These are phyloP conservation scores for Gymnopilus dilepis DNA, from an alignment of 768 basidiomycete species.

Conservation along the genomic window DNA sequence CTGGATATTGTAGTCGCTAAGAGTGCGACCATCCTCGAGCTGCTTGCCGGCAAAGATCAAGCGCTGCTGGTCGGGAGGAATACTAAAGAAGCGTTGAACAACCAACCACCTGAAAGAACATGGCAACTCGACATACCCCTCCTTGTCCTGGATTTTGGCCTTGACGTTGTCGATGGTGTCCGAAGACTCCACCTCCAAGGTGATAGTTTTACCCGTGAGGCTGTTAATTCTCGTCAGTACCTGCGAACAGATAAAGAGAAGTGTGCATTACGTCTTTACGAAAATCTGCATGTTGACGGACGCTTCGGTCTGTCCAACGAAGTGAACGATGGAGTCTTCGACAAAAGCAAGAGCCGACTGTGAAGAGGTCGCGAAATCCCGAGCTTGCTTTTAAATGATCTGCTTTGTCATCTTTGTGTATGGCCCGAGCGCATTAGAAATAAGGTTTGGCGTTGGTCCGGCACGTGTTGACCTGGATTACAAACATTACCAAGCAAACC, in stretches of 20 bases:
- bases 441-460: constrained; percentile 35
- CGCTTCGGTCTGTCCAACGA: constrained; percentile 91
- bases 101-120: constrained; percentile 14
- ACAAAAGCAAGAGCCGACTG: constrained; percentile 73
- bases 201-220: constrained; percentile 99
- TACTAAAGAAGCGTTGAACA: constrained; percentile 48
- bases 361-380: constrained; percentile 17
- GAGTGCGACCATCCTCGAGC: constrained; percentile 97
- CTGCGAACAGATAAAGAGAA: neutral
- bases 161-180: constrained; percentile 99
- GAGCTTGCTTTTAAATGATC: constrained; percentile 29
- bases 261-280: constrained; percentile 85
- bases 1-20: constrained; percentile 97
- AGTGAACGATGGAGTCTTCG: constrained; percentile 90
- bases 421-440: constrained; percentile 44
- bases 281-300: constrained; percentile 94
- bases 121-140: constrained; percentile 61
- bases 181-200: constrained; percentile 96
- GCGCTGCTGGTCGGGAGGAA: constrained; percentile 94
- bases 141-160: constrained; percentile 97
- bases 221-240: constrained; percentile 41
- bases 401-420: constrained; percentile 48
- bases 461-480: constrained; percentile 13
- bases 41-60: constrained; percentile 99
- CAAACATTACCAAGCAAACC: constrained; percentile 26